Base-by-base conservation (phyloP, 2,329 filamentous ascomycete species). In the Exserohilum turcica region DNA sequence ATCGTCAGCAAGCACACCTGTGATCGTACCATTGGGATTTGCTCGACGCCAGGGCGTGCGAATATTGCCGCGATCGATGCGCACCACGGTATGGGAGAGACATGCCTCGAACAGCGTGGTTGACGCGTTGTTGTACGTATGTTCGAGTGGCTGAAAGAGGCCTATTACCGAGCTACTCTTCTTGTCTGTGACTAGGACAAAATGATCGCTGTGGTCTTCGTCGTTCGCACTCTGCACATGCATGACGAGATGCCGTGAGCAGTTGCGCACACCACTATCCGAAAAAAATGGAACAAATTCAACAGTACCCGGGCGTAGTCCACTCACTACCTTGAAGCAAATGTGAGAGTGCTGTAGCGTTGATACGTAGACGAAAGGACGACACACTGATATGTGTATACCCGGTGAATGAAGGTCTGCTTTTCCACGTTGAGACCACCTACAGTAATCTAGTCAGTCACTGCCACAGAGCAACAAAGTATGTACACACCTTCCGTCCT, bases 301-400 rank as follows among this genome's bases (percentile, higher is more conserved):
- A 16, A 61, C 38, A 16, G 46, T 49, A 12, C 51, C 55, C 8
- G 53, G 54, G 67, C 77, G 12, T 68, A 74, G 70, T 63, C 32
- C 62, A 53, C 27, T 63, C 59, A 74, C 57, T 7, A 81, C 65
- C 52, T 77, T 68, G 32, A 81, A 77, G 18, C 79, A 75, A 27
- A 82, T 68, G 9, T 85, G 74, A 0, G 83, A 86, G 56, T 86
- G 80, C 33, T 74, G 70, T 2, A 77, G 68, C 1, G 83, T 86
- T 1, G 83, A 81, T 40, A 86, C 74, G 54, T 83, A 80, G 24
- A 87, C 76, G 19, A 78, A 76, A 1, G 75, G 71, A 2, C 72
- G 70, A 7, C 74, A 70, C 12, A 79, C 75, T 1, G 80, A 80
- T 36, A 86, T 74, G 6, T 80, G 76, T 6, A 82, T 71, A 3